These are phyloP conservation scores for Penicillium griseofulvum DNA, from an alignment of 2,329 filamentous ascomycete species.

Conservation along the genomic window DNA sequence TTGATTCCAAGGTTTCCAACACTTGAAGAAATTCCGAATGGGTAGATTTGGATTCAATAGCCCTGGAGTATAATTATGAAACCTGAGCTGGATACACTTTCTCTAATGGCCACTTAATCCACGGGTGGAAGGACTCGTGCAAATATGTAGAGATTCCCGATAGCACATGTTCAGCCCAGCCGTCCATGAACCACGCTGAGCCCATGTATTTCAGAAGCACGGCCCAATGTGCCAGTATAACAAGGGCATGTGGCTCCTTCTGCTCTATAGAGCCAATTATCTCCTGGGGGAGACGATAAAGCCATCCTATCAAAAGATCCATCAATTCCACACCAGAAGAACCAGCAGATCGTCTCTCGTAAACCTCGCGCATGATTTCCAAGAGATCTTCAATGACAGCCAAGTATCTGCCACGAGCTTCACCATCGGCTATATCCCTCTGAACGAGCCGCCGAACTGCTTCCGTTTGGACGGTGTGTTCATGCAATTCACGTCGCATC, in stretches of 20 bases:
- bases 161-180: background rate
- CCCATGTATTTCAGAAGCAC: background rate
- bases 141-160: background rate
- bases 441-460: background rate
- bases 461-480: background rate
- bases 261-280: background rate
- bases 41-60: too few species aligned
- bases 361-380: background rate
- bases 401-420: background rate
- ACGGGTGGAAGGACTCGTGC: background rate
- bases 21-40: too few species aligned
- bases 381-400: background rate
- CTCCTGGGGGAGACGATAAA: background rate
- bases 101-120: background rate
- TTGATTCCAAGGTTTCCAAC: too few species aligned
- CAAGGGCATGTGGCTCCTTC: background rate
- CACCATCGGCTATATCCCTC: background rate
- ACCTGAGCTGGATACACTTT: background rate
- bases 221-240: background rate
- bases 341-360: background rate
- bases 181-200: background rate
- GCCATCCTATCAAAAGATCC: background rate
- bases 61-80: background rate
- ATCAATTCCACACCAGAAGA: background rate
- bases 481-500: background rate